Evolutionary conservation across 176 grass and related monocot species (phyloP), one percentile per base, ranked within the genome.

Genomic region (Chrysopogon serrulatus): DNA sequence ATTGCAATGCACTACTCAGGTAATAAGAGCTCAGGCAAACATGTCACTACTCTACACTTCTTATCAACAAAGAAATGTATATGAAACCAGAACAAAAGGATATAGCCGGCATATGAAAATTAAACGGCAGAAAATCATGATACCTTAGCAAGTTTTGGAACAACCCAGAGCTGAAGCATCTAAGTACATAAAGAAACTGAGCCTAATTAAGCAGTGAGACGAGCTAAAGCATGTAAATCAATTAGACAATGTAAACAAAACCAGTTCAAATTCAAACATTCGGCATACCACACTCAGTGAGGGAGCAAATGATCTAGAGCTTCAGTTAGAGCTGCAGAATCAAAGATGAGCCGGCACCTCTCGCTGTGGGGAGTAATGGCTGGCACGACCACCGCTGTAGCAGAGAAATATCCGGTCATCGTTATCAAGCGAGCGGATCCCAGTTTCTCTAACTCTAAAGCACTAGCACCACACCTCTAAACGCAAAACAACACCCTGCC

Each of bases 361-460:
- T 87, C 51, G 80, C 61, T 15, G 47, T 79, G 68, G 57, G 88
- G 59, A 86, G 88, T 86, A 79, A 86, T 11, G 67, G 74, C 88
- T 43, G 39, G 79, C 84, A 74, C 73, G 40, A 83, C 74, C 88
- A 87, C 84, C 79, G 80, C 88, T 90, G 88, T 87, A 90, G 88
- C 88, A 90, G 49, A 90, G 67, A 90, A 90, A 90, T 90, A 90
- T 65, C 88, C 74, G 61, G 84, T 90, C 88, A 90, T 90, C 88
- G 88, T 84, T 84, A 91, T 91, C 89, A 91, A 68, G 89, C 76
- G 76, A 87, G 81, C 40, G 61, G 26, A 87, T 84, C 75, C 89
- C 89, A 84, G 71, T 86, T 82, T 62, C 73, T 82, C 83, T 77
- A 77, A 86, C 88, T 86, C 88, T 82, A 73, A 78, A 90, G 49